Base-by-base conservation (phyloP, 345 rosid genomes). In the Citrus inodora region DNA sequence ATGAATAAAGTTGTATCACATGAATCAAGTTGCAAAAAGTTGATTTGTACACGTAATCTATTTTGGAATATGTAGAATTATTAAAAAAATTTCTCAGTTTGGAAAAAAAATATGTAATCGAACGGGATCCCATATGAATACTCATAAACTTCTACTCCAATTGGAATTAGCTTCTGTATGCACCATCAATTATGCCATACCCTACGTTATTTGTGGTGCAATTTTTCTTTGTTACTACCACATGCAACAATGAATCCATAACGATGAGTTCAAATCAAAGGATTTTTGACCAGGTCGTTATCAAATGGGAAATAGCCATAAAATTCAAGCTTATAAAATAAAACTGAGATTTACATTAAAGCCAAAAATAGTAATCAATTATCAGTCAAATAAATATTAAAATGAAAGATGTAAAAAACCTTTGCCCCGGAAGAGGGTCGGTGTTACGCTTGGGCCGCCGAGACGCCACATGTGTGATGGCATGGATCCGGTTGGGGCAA, bases 401-500 rank as follows among this genome's bases (percentile, higher is more conserved):
- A 68, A 59, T 1, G 25, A 28, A 70, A 27, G 56, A 81, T 22
- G 21, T 5, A 75, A 51, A 16, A 16, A 28, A 38, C 38, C 40
- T 32, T 30, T 30, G 78, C 76, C 76, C 79, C 78, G 76, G 80
- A 82, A 78, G 35, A 55, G 76, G 83, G 83, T 80, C 81, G 79
- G 85, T 60, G 86, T 27, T 75, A 78, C 66, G 74, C 37, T 80
- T 27, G 63, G 73, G 37, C 74, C 19, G 66, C 76, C 76, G 37
- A 84, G 82, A 73, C 40, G 80, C 70, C 89, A 86, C 83, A 84
- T 84, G 85, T 37, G 55, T 40, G 82, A 53, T 7, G 78, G 78
- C 81, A 84, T 67, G 79, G 74, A 38, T 33, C 46, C 55, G 68
- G 77, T 70, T 48, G 38, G 76, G 80, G 69, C 37, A 59, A 73